Percentiles rank a stretch among this genome's conserved stretches.
Evolutionary conservation across 768 basidiomycete species (phyloP).

Genomic region (Tylopilus sp.): DNA sequence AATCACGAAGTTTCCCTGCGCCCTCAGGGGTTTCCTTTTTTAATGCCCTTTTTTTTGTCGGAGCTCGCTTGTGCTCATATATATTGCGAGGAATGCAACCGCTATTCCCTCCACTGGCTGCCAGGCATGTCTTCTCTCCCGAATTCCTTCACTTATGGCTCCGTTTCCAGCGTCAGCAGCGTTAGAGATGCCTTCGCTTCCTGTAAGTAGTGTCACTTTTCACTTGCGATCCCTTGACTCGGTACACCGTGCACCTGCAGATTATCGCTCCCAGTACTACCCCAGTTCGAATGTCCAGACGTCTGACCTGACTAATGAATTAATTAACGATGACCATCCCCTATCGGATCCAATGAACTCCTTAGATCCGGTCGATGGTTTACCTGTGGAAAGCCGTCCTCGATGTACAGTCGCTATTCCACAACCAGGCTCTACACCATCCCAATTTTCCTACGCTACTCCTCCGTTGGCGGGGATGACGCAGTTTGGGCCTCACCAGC

Average conservation of each 20-base stretch:
- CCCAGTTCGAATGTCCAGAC: conserved; percentile 57
- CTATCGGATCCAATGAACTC: conserved; percentile 4
- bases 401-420: not conserved
- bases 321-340: conserved; percentile 32
- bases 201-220: conserved; percentile 38
- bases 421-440: not conserved
- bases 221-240: not conserved
- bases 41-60: conserved; percentile 1
- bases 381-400: conserved; percentile 8
- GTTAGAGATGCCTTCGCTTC: conserved; percentile 57
- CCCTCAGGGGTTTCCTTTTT: not conserved
- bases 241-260: conserved; percentile 32
- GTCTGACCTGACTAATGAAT: conserved; percentile 39
- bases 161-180: conserved; percentile 46
- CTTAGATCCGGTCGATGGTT: not conserved
- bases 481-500: not conserved
- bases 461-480: conserved; percentile 20
- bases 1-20: not conserved
- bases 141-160: conserved; percentile 41
- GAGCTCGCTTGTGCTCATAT: not conserved
- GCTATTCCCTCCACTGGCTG: too few relatives aligned
- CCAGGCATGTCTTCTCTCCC: conserved; percentile 48
- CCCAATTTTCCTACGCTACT: conserved; percentile 17
- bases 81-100: not conserved
- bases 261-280: conserved; percentile 66